Evolutionary conservation across 768 basidiomycete genomes (phyloP).

Genomic region (Trametes cubensis): DNA sequence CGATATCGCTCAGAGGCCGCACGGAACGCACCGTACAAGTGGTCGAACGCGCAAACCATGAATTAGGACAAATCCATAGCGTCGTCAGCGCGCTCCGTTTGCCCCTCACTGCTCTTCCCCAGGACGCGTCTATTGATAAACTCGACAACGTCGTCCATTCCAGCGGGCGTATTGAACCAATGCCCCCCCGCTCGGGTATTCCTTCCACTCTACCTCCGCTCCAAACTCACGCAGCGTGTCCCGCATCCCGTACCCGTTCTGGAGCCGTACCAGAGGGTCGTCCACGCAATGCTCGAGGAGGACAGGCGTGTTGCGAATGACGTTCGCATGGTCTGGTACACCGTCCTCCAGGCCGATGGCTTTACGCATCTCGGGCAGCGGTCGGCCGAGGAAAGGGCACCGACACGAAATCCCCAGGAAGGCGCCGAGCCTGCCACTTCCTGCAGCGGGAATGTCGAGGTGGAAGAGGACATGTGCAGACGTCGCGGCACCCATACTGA

Average conservation of each 20-base stretch:
- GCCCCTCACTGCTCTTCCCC: background rate
- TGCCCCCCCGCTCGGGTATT: slow-evolving; percentile 9
- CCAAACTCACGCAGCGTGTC: slow-evolving; percentile 11
- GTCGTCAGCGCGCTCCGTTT: background rate
- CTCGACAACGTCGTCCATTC: slow-evolving; percentile 7
- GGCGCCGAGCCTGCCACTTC: slow-evolving; percentile 1
- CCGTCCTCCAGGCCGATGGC: background rate
- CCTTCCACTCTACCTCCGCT: slow-evolving; percentile 8
- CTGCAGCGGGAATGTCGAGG: slow-evolving; percentile 1
- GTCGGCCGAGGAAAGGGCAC: background rate
- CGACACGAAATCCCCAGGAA: slow-evolving; percentile 4
- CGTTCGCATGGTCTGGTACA: slow-evolving; percentile 4
- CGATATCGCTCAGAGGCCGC: too few relatives aligned
- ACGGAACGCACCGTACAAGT: too few relatives aligned
- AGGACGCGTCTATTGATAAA: slow-evolving; percentile 1
- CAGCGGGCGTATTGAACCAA: slow-evolving; percentile 9
- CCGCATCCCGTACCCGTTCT: background rate
- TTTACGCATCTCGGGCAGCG: slow-evolving; percentile 3
- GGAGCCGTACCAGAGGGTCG: background rate
- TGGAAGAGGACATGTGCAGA: background rate
- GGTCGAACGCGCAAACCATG: too few relatives aligned
- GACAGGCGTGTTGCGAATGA: slow-evolving; percentile 3
- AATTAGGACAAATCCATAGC: background rate
- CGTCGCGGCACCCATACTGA: slow-evolving; percentile 14
- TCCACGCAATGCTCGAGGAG: slow-evolving; percentile 10